Evolutionary conservation across 257 asterid species (phyloP), one percentile per base, ranked within the genome.

Genomic region (Datura wrightii): DNA sequence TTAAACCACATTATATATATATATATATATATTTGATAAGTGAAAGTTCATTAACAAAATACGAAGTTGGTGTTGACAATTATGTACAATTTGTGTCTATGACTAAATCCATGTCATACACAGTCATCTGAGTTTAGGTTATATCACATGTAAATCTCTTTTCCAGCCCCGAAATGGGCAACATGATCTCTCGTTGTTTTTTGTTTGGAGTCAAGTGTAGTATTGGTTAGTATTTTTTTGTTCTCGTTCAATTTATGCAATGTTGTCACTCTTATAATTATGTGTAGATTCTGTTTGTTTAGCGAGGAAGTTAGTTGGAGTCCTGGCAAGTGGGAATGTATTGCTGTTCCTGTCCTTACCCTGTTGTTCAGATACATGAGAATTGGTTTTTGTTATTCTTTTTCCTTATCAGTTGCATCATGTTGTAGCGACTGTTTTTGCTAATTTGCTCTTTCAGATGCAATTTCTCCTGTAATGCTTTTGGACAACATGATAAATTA

Each of bases 371-470:
- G 41, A 78, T 78, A 76, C 62, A 50, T 3, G 5, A 52, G 63
- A 76, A 1, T 24, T 13, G 7, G 11, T 76, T 3, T 50, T 50
- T 76, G 15, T 78, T 78, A 6, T 53, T 78, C 31, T 50, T 76
- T 72, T 74, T 78, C 15, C 41, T 31, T 4, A 24, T 78, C 62
- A 52, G 60, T 78, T 53, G 41, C 82, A 50, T 31, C 63, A 50
- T 78, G 82, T 78, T 78, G 82, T 52, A 14, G 82, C 63, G 52
- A 78, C 82, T 52, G 31, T 50, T 78, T 76, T 78, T 52, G 46
- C 82, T 56, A 78, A 31, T 52, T 50, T 53, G 63, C 63, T 52
- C 46, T 31, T 48, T 78, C 62, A 52, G 24, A 78, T 24, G 63
- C 63, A 8, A 52, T 76, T 74, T 24, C 62, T 76, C 46, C n/a